phyloP scores from a whole-genome alignment of 768 basidiomycete species.

The Mycena alexandri region DNA sequence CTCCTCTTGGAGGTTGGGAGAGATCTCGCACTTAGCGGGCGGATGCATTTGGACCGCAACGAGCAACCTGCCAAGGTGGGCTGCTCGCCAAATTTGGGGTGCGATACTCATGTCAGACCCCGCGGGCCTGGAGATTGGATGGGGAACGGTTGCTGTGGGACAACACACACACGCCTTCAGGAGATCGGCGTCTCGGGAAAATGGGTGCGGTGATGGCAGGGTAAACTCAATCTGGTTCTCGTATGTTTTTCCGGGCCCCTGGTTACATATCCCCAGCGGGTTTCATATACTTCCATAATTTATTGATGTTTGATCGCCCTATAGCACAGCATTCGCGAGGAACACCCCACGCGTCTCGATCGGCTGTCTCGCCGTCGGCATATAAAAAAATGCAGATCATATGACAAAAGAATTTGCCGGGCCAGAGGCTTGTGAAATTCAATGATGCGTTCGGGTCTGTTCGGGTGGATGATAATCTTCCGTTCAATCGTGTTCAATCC shows the following conservation, averaged over 20 bases:
- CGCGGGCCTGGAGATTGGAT: constrained; percentile 17
- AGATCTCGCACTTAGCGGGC: constrained; percentile 26
- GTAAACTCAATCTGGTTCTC: constrained; percentile 25
- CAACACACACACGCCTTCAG: constrained; percentile 4
- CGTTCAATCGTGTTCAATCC: not conserved
- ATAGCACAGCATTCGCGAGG: constrained; percentile 28
- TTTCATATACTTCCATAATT: too few relatives aligned
- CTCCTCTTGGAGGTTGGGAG: not conserved
- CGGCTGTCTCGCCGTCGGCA: not conserved
- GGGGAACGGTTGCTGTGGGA: constrained; percentile 24
- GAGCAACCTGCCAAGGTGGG: constrained; percentile 20
- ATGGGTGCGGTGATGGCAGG: not conserved
- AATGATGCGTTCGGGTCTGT: not conserved
- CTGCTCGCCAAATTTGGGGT: constrained; percentile 26
- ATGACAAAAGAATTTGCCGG: constrained; percentile 10
- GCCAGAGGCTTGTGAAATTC: constrained; percentile 9
- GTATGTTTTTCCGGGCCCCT: not conserved
- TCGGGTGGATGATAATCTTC: constrained; percentile 27
- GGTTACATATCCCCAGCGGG: too few relatives aligned
- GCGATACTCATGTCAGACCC: constrained; percentile 26
- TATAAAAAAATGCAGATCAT: constrained; percentile 16
- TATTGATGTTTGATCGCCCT: not conserved
- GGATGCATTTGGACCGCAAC: constrained; percentile 19
- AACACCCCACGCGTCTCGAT: constrained; percentile 6
- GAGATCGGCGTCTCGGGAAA: constrained; percentile 29